Evolutionary conservation across 2,329 filamentous ascomycete species (phyloP), one percentile per base, ranked within the genome.

Genomic region (Alternaria triticimaculans): DNA sequence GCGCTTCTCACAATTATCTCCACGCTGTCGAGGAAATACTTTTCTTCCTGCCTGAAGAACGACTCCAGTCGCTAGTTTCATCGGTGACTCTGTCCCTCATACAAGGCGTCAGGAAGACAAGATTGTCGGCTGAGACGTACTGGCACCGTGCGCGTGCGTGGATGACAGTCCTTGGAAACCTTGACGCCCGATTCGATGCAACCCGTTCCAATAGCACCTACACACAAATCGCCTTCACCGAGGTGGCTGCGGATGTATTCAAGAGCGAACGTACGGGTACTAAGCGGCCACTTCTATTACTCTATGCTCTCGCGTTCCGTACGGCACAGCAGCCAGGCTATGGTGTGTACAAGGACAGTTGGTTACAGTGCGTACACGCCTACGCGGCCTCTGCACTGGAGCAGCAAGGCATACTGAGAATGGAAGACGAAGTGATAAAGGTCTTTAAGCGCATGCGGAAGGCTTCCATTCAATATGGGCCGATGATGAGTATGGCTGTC

Each of bases 141-240:
- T 46, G 30, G 21, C 12, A 26, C 6, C 44, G 51, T 53, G 44
- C 74, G 28, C 50, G 63, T 5, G 57, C 49, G 11, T 76, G 73
- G 73, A 53, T 74, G 23, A 57, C 55, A 25, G 37, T 76, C n/a
- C 64, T 74, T 12, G 62, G 71, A 26, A 33, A 30, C 14, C 37
- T 75, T 10, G 72, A 74, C 48, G 28, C 18, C 23, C 51, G 45
- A 28, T 21, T 15, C 41, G 18, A 56, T 20, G 44, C 18, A 18
- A 18, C 37, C 14, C 33, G 28, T 43, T n/a, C 28, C 30, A 12
- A 43, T 20, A 30, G 20, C 14, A 18, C 41, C 20, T 30, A 30
- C 30, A 33, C 56, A 12, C 50, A 53, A 9, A 28, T 20, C 18
- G 61, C 60, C 21, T 33, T 66, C 25, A 25, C 30, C 33, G 23